A percentile compares a stretch with the other conserved stretches of the same genome.
phyloP scores from a whole-genome alignment of 176 grass and related monocot genomes.

The Raddia guianensis region DNA sequence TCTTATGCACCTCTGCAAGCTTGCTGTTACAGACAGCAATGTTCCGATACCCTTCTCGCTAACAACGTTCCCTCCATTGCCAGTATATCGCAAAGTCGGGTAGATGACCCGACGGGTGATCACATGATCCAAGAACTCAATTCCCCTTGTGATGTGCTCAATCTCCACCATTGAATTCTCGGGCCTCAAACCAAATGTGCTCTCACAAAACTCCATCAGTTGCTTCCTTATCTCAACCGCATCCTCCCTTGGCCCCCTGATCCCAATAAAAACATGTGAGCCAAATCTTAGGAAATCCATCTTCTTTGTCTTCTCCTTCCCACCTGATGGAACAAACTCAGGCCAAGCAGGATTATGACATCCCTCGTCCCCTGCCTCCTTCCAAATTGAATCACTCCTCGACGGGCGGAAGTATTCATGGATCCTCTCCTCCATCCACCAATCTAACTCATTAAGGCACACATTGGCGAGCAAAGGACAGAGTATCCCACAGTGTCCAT shows the following conservation, averaged over 20 bases:
- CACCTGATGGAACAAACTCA: constrained; percentile 78
- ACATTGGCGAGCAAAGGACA: constrained; percentile 88
- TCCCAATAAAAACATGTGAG: constrained; percentile 80
- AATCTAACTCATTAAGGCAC: constrained; percentile 82
- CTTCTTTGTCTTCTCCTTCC: constrained; percentile 72
- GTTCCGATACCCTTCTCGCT: constrained; percentile 90
- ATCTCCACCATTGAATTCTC: constrained; percentile 84
- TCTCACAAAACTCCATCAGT: constrained; percentile 82
- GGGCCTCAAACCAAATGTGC: constrained; percentile 71
- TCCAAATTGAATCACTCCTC: constrained; percentile 83
- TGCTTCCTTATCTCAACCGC: constrained; percentile 64
- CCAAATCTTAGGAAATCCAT: constrained; percentile 90
- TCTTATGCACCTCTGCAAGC: constrained; percentile 75
- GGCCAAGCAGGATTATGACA: constrained; percentile 96
- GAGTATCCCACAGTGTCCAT: constrained; percentile 80
- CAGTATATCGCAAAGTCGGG: constrained; percentile 80
- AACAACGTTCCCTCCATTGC: constrained; percentile 71
- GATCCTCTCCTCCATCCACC: constrained; percentile 85
- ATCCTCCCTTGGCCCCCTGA: constrained; percentile 86
- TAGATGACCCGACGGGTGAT: constrained; percentile 83
- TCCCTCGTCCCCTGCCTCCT: constrained; percentile 58
- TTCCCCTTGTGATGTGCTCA: constrained; percentile 91
- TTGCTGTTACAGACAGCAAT: constrained; percentile 81
- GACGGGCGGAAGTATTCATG: constrained; percentile 72
- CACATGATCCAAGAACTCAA: constrained; percentile 96